These are phyloP conservation scores for Fusarium circinatum DNA, from an alignment of 2,329 filamentous ascomycete species.

Conservation along the genomic window DNA sequence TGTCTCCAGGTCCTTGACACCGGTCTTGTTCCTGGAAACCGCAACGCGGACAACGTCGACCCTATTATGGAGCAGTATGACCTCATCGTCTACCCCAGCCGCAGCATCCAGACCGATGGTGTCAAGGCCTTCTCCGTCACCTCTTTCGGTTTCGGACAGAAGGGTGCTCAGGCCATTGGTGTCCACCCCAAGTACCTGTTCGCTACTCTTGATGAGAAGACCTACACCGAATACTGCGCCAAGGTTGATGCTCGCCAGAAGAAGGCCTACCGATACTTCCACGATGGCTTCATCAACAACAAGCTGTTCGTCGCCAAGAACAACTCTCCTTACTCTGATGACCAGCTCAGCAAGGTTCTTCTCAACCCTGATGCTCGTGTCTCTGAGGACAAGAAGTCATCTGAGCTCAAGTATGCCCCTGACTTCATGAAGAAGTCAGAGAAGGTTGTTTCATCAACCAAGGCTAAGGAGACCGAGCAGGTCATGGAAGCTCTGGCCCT, in stretches of 20 bases:
- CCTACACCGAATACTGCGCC: conserved; percentile 82
- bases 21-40: conserved; percentile 94
- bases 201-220: conserved; percentile 88
- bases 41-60: conserved; percentile 98
- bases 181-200: conserved; percentile 97
- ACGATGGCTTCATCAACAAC: conserved; percentile 98
- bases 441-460: conserved; percentile 61
- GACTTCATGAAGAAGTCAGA: conserved; percentile 74
- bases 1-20: conserved; percentile 94
- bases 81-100: conserved; percentile 96
- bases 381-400: conserved; percentile 84
- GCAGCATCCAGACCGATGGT: conserved; percentile 95
- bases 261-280: conserved; percentile 99
- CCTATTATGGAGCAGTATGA: conserved; percentile 97
- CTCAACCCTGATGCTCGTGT: conserved; percentile 95
- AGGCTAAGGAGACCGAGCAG: conserved; percentile 72
- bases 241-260: conserved; percentile 96
- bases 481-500: conserved; percentile 82
- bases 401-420: conserved; percentile 77
- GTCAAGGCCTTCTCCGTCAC: conserved; percentile 99
- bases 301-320: conserved; percentile 95
- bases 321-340: conserved; percentile 88
- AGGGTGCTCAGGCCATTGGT: conserved; percentile 96
- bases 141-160: conserved; percentile 99
- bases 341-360: conserved; percentile 87